Conservation (phyloP, 1,139 yeast genomes). For the Taphrina communis region DNA sequence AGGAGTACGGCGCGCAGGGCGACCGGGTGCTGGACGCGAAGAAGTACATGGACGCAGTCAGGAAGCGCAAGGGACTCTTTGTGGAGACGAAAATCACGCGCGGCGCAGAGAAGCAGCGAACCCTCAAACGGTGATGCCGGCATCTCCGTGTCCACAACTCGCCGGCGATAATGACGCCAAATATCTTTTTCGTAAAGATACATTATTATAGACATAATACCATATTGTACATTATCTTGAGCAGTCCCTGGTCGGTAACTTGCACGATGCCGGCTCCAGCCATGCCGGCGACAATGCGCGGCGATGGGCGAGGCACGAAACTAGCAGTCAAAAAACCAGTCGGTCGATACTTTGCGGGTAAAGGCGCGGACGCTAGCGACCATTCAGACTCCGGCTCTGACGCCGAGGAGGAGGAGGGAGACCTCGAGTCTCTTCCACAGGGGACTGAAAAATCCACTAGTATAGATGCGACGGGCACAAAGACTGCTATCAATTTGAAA, state of each 20-base stretch:
- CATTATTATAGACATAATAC: no score
- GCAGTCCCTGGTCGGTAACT: no score
- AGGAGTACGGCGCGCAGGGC: conserved; percentile 89
- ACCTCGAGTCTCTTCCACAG: not conserved
- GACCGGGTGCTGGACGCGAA: conserved; percentile 91
- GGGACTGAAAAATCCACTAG: not conserved
- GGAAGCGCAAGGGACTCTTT: conserved; percentile 86
- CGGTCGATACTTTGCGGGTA: conserved; percentile 29
- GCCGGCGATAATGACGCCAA: not conserved
- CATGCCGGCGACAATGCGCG: conserved; percentile 29
- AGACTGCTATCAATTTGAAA: not conserved
- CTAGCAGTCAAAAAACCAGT: not conserved
- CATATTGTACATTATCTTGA: no score
- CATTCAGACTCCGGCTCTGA: conserved; percentile 8
- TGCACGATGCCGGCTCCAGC: conserved; percentile 25
- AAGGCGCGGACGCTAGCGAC: conserved; percentile 13
- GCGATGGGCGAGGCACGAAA: conserved; percentile 28
- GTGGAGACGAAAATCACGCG: conserved; percentile 88
- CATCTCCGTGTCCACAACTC: not conserved
- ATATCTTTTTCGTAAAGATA: not conserved
- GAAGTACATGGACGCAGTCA: conserved; percentile 76
- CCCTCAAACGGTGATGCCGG: conserved; percentile 57
- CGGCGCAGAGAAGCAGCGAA: conserved; percentile 92
- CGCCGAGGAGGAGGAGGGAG: not conserved
- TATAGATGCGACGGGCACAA: not conserved